phyloP scores from a whole-genome alignment of 805 yeast species.

The Ogataea ramenticola region DNA sequence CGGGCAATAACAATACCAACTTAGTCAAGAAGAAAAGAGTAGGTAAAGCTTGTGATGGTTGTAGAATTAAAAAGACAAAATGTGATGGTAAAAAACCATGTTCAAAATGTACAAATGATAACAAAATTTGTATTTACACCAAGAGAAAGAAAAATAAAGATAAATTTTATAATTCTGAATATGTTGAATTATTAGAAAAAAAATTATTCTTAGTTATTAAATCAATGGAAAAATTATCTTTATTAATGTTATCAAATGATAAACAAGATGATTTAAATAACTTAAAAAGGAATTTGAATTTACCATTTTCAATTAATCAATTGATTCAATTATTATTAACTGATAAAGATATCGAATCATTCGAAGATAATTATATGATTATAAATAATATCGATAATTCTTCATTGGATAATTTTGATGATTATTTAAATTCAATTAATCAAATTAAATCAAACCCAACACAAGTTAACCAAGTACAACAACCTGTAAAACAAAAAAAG shows the following conservation, averaged over 20 bases:
- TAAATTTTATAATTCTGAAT: slow-evolving; percentile 50
- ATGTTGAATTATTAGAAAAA: slow-evolving; percentile 57
- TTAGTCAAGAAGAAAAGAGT: slow-evolving; percentile 39
- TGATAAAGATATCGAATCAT: not conserved
- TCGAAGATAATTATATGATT: not conserved
- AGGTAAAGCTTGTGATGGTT: slow-evolving; percentile 58
- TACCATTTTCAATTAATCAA: not conserved
- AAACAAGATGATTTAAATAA: not conserved
- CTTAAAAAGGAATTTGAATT: not conserved
- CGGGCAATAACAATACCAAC: not conserved
- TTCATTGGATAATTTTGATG: not conserved
- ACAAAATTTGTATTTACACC: slow-evolving; percentile 52
- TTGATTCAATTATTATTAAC: not conserved
- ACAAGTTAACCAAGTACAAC: not conserved
- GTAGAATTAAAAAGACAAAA: slow-evolving; percentile 56
- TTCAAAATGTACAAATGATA: slow-evolving; percentile 45
- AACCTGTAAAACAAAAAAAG: not conserved
- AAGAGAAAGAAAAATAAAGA: slow-evolving; percentile 49
- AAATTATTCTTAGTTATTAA: slow-evolving; percentile 45
- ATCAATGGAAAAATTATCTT: slow-evolving; percentile 37
- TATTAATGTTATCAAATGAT: slow-evolving; percentile 15
- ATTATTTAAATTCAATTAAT: not conserved
- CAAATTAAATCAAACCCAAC: no score
- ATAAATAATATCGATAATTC: not conserved
- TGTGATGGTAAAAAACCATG: slow-evolving; percentile 61